Conservation (phyloP, 2,329 filamentous ascomycete species). For the Aureobasidium sp. region DNA sequence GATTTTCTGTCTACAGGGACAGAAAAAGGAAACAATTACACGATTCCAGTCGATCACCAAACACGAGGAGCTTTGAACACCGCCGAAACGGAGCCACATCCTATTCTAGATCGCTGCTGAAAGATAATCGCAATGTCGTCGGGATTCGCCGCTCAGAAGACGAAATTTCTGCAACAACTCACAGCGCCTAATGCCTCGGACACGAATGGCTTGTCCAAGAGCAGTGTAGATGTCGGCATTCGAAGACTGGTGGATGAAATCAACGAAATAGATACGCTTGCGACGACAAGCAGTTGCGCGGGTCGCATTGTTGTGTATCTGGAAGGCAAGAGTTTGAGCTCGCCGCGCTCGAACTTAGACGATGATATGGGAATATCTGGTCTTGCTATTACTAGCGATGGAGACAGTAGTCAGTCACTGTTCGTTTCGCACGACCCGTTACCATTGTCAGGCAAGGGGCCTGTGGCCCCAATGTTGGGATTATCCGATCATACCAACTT, state of each 20-base stretch:
- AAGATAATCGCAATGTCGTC: constrained; percentile 13
- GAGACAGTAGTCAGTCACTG: constrained; percentile 78
- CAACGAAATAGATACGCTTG: constrained; percentile 64
- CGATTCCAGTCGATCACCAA: not conserved
- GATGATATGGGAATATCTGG: constrained; percentile 14
- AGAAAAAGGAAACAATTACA: not conserved
- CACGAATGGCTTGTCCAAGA: constrained; percentile 80
- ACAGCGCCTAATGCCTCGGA: constrained; percentile 61
- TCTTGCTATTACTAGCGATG: constrained; percentile 57
- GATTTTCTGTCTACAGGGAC: not conserved
- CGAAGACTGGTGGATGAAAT: constrained; percentile 68
- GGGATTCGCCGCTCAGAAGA: constrained; percentile 50
- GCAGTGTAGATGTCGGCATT: constrained; percentile 72
- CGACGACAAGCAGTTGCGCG: constrained; percentile 89
- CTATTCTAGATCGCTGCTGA: not conserved
- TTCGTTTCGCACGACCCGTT: constrained; percentile 67
- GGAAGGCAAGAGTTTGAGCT: constrained; percentile 53
- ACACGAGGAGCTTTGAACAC: not conserved
- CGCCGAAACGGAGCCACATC: not conserved
- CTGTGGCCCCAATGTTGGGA: not conserved
- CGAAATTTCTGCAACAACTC: constrained; percentile 62
- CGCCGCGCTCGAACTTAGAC: not conserved
- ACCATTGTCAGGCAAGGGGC: not conserved
- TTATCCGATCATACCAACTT: not conserved
- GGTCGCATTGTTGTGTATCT: constrained; percentile 81